These are phyloP conservation scores for Cicer bijugum DNA, from an alignment of 306 rosid genomes.

Conservation along the genomic window DNA sequence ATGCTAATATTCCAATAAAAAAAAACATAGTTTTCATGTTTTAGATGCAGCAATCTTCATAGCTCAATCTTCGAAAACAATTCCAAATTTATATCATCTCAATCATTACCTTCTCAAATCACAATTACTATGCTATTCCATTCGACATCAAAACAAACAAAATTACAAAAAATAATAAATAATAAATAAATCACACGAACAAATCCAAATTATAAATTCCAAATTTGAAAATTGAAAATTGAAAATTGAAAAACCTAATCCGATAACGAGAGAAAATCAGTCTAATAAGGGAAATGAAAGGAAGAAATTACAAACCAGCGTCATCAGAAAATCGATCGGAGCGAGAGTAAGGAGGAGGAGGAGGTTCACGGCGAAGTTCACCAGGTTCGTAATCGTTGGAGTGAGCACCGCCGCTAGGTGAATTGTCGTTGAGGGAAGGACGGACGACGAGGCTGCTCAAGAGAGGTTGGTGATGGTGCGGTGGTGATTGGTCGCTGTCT, in stretches of 20 bases:
- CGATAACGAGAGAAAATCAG: background rate
- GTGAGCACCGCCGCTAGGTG: conserved; percentile 35
- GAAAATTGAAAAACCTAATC: conserved; percentile 7
- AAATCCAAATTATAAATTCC: conserved; percentile 8
- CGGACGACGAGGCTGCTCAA: conserved; percentile 58
- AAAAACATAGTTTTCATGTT: no score
- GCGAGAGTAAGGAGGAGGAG: conserved; percentile 49
- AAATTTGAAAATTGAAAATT: background rate
- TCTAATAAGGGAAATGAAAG: background rate
- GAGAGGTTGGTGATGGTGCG: conserved; percentile 57
- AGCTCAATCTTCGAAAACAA: background rate
- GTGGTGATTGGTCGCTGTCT: conserved; percentile 47
- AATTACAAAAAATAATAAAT: background rate
- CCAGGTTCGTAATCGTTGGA: conserved; percentile 48
- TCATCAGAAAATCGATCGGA: conserved; percentile 53
- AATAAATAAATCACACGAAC: background rate
- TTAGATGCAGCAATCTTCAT: background rate
- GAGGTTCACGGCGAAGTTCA: conserved; percentile 51
- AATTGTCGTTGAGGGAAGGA: conserved; percentile 47
- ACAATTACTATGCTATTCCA: background rate
- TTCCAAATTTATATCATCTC: background rate
- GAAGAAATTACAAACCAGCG: conserved; percentile 53
- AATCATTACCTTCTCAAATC: background rate
- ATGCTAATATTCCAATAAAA: no score
- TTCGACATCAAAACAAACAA: conserved; percentile 13